Percentiles rank a stretch among this genome's conserved stretches.
These are phyloP conservation scores for Volvox africanus DNA, from an alignment of 139 green algal genomes.

Conservation along the genomic window DNA sequence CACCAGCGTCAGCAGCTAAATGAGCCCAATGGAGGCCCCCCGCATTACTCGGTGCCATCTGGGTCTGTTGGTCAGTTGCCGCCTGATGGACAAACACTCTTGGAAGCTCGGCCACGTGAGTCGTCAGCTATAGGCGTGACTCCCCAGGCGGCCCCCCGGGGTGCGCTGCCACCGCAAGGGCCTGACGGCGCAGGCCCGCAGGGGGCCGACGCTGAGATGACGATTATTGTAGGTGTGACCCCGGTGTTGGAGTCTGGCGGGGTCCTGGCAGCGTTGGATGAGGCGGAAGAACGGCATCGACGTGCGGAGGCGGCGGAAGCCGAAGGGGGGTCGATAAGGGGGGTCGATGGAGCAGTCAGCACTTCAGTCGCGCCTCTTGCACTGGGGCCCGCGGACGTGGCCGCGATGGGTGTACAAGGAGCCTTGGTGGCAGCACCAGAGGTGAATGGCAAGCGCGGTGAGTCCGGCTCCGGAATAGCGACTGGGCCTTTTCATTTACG, in stretches of 20 bases:
- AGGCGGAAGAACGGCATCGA: not conserved
- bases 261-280: constrained; percentile 17
- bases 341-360: not conserved
- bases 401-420: not conserved
- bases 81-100: not conserved
- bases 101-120: too few relatives aligned
- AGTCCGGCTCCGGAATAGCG: not conserved
- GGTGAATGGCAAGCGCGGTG: not conserved
- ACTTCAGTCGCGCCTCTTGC: not conserved
- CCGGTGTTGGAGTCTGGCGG: constrained; percentile 10
- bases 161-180: not conserved
- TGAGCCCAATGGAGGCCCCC: not conserved
- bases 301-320: not conserved
- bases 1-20: too few relatives aligned
- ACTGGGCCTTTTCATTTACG: not conserved
- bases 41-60: not conserved
- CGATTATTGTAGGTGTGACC: not conserved
- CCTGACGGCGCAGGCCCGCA: not conserved
- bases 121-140: not conserved
- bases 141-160: not conserved
- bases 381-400: too few relatives aligned
- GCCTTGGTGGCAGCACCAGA: not conserved
- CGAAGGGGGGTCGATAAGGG: not conserved
- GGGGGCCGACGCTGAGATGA: not conserved
- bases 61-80: not conserved